Base-by-base conservation (phyloP, 2,329 filamentous ascomycete species). In the Exophiala xenobiotica region DNA sequence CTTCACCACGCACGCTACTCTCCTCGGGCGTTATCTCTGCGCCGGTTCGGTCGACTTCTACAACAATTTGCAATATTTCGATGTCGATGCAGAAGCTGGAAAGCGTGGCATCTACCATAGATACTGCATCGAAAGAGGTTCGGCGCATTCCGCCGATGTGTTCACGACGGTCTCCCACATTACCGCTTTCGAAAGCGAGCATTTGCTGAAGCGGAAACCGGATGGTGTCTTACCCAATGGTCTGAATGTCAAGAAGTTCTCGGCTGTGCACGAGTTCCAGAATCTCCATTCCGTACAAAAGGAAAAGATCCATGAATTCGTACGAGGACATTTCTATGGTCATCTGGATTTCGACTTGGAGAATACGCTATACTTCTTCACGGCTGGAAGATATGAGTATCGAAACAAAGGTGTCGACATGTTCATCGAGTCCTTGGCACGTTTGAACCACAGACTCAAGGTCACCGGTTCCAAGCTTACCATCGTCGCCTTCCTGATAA, bases 81-180 rank as follows among this genome's bases (percentile, higher is more conserved):
- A 99, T 67, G 90, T 96, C 23, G 93, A 99, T 68, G 85, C 90
- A 4, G 93, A 99, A 73, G 93, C 93, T 14, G 93, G 93, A 56
- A 97, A 96, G 78, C 88, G 93, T 65, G 93, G 93, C 52, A 97
- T 99, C 69, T 99, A 97, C 76, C 93, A 99, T 75, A 80, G 93
- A 54, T 97, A 97, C 77, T 97, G 93, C 75, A 95, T 99, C 65
- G 93, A 99, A 74, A 86, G 93, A 59, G 92, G 89, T 40, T 89
- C 92, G 18, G 86, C 93, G 16, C 93, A 99, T 69, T 81, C 90
- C 5, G 88, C 87, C 61, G 93, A 99, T 72, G 93, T 99, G 64
- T 97, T 99, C 75, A 99, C 93, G 18, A 99, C 93, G 1, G 93
- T 99, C 54, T 97, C 92, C 14, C 93, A 97, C 71, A 97, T 99